phyloP scores from a whole-genome alignment of 1,284 basidiomycete species.

The Sanghuangporus weigelae region DNA sequence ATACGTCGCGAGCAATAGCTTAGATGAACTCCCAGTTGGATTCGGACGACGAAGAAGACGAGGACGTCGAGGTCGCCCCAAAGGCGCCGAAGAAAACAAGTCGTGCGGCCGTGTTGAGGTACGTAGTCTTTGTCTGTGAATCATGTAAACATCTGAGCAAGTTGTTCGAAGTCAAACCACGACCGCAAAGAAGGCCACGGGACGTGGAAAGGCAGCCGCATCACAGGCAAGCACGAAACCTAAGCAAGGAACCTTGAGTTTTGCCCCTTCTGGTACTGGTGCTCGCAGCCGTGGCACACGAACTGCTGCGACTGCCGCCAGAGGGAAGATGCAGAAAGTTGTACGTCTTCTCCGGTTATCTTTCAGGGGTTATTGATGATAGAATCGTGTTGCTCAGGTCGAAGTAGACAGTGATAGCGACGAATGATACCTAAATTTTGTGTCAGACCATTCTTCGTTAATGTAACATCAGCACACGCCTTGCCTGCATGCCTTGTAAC shows the following conservation, averaged over 20 bases:
- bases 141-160: slow-evolving; percentile 1
- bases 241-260: slow-evolving; percentile 56
- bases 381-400: slow-evolving; percentile 8
- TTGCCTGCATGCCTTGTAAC: background rate
- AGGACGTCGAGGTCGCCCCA: slow-evolving; percentile 47
- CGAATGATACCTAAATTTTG: background rate
- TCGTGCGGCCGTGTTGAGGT: slow-evolving; percentile 62
- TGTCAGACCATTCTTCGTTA: background rate
- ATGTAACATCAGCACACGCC: too few relatives aligned
- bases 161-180: slow-evolving; percentile 32
- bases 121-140: slow-evolving; percentile 19
- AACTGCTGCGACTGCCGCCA: slow-evolving; percentile 54
- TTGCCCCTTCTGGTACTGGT: slow-evolving; percentile 46
- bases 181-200: slow-evolving; percentile 51
- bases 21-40: background rate
- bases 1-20: slow-evolving; percentile 6
- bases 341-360: slow-evolving; percentile 18
- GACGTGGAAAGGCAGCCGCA: slow-evolving; percentile 45
- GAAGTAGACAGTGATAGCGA: slow-evolving; percentile 19
- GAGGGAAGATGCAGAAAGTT: slow-evolving; percentile 40
- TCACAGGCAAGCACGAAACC: slow-evolving; percentile 26
- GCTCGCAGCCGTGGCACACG: slow-evolving; percentile 39
- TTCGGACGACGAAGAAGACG: slow-evolving; percentile 27
- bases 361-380: background rate
- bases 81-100: slow-evolving; percentile 54